Evolutionary conservation across 2,329 filamentous ascomycete genomes (phyloP).

Genomic region (Microsporum audouinii): DNA sequence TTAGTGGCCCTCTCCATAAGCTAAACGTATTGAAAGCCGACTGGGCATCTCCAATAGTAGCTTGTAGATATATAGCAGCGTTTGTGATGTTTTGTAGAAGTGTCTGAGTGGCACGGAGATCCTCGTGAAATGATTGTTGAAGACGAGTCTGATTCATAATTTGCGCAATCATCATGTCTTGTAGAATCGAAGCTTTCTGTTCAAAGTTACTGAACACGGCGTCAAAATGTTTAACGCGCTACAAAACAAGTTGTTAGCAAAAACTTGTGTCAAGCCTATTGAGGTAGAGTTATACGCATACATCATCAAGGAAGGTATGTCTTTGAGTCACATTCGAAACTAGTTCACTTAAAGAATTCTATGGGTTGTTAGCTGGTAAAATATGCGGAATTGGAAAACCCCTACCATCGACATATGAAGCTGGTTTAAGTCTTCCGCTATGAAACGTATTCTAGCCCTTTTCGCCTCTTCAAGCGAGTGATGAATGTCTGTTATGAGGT

Average conservation of each 20-base stretch:
- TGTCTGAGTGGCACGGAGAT: slow-evolving; percentile 15
- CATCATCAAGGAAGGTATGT: slow-evolving; percentile 24
- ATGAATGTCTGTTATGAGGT: slow-evolving; percentile 24
- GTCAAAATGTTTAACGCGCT: slow-evolving; percentile 29
- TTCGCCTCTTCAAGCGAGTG: slow-evolving; percentile 24
- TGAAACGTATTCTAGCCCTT: slow-evolving; percentile 20
- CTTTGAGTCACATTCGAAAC: slow-evolving; percentile 17
- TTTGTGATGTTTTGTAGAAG: slow-evolving; percentile 17
- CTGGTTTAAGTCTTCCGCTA: slow-evolving; percentile 21
- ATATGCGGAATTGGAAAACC: background rate
- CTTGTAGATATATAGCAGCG: slow-evolving; percentile 17
- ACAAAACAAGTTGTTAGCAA: slow-evolving; percentile 15
- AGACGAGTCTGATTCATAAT: slow-evolving; percentile 20
- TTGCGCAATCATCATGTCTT: slow-evolving; percentile 26
- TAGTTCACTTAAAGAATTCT: slow-evolving; percentile 17
- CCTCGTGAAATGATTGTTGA: slow-evolving; percentile 14
- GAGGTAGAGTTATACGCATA: slow-evolving; percentile 13
- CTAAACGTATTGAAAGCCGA: background rate
- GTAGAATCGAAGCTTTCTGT: slow-evolving; percentile 23
- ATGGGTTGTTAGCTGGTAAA: background rate
- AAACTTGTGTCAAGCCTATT: background rate
- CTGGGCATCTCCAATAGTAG: slow-evolving; percentile 15
- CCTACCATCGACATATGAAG: slow-evolving; percentile 29
- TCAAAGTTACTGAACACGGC: slow-evolving; percentile 25
- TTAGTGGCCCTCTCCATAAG: background rate